Percentiles rank a stretch among this genome's conserved stretches.
Conservation (phyloP, 345 rosid genomes). For the Ricinus communis region DNA sequence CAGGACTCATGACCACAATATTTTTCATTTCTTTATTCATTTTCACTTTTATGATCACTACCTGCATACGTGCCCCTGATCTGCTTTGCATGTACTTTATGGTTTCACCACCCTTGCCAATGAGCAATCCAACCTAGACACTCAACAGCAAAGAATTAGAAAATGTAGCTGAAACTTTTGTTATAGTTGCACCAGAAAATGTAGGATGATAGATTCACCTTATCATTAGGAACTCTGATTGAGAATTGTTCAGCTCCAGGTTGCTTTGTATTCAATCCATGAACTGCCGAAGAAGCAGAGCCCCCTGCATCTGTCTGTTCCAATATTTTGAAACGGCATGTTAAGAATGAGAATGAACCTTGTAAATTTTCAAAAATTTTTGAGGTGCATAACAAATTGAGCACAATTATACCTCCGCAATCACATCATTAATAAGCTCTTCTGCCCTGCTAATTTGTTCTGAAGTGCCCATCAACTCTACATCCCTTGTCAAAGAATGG, state of each 20-base stretch:
- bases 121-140: slow-evolving; percentile 31
- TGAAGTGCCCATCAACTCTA: slow-evolving; percentile 26
- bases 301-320: slow-evolving; percentile 30
- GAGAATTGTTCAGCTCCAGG: slow-evolving; percentile 27
- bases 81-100: slow-evolving; percentile 30
- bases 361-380: not conserved
- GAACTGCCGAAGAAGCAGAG: slow-evolving; percentile 17
- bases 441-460: slow-evolving; percentile 32
- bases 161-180: not conserved
- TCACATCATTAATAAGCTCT: slow-evolving; percentile 24
- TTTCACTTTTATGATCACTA: slow-evolving; percentile 5
- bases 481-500: slow-evolving; percentile 27
- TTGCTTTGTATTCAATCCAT: slow-evolving; percentile 17
- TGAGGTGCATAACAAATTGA: not conserved
- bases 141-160: not conserved
- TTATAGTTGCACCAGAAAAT: not conserved
- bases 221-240: slow-evolving; percentile 29
- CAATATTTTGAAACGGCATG: slow-evolving; percentile 2
- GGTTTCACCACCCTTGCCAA: slow-evolving; percentile 36
- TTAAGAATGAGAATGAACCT: slow-evolving; percentile 2
- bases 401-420: slow-evolving; percentile 20
- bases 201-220: slow-evolving; percentile 16
- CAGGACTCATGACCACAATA: not conserved
- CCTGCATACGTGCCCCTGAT: slow-evolving; percentile 32
- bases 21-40: not conserved